Percentiles rank a stretch among this genome's conserved stretches.
Conservation (phyloP, 1,284 basidiomycete genomes). For the Kwoniella shivajii region DNA sequence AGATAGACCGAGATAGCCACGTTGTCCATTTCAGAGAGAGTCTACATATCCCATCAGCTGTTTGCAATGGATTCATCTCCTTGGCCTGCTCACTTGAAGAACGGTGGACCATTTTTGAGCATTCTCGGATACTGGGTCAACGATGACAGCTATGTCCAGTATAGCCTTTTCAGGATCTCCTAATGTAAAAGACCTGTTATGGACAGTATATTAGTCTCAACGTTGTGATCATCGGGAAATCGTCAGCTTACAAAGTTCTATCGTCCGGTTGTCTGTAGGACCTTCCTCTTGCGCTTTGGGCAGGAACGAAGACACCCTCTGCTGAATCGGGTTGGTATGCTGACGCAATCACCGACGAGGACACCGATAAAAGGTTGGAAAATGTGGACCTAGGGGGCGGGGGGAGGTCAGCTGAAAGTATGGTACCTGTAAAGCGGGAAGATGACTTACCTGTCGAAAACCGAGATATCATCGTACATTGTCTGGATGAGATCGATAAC, state of each 20-base stretch:
- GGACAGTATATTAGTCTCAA: neutral
- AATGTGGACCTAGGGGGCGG: slow-evolving; percentile 57
- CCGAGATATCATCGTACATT: slow-evolving; percentile 56
- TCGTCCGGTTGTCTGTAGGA: slow-evolving; percentile 65
- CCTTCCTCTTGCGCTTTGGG: slow-evolving; percentile 57
- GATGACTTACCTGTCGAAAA: slow-evolving; percentile 57
- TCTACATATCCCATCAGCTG: slow-evolving; percentile 36
- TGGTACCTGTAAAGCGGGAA: neutral
- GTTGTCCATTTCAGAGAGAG: slow-evolving; percentile 53
- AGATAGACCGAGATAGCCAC: slow-evolving; percentile 73
- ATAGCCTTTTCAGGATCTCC: slow-evolving; percentile 70
- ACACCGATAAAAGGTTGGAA: slow-evolving; percentile 64
- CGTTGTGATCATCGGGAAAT: neutral
- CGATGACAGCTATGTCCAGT: slow-evolving; percentile 70
- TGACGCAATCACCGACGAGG: slow-evolving; percentile 70
- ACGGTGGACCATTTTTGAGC: slow-evolving; percentile 84
- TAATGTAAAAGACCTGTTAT: slow-evolving; percentile 65
- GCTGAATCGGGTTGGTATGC: slow-evolving; percentile 68
- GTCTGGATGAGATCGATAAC: slow-evolving; percentile 66
- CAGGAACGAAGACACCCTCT: slow-evolving; percentile 69
- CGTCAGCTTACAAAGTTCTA: slow-evolving; percentile 63
- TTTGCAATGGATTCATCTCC: neutral
- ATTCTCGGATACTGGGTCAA: slow-evolving; percentile 82
- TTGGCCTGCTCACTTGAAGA: slow-evolving; percentile 61
- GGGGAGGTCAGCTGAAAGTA: slow-evolving; percentile 6